phyloP scores from a whole-genome alignment of 1,139 yeast species.

The Pichia sp. region DNA sequence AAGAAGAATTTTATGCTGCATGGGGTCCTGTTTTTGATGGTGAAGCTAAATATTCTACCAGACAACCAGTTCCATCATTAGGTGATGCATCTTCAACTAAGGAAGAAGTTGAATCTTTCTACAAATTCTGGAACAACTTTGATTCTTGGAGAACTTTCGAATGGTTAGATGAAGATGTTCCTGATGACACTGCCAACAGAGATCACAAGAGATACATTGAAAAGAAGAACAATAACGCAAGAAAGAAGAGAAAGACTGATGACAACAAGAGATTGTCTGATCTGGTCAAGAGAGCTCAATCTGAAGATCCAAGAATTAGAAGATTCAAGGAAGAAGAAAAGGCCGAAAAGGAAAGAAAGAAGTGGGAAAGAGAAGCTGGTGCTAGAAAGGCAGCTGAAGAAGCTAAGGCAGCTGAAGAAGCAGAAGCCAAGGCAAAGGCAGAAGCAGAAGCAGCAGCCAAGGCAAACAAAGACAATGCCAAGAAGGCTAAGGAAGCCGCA shows the following conservation, averaged over 20 bases:
- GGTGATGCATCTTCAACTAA: conserved; percentile 65
- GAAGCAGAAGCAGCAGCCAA: conserved; percentile 46
- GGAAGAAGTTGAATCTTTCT: conserved; percentile 83
- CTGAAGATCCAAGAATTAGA: conserved; percentile 93
- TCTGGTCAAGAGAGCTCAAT: conserved; percentile 78
- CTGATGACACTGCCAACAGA: conserved; percentile 98
- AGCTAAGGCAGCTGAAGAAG: conserved; percentile 84
- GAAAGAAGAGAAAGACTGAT: conserved; percentile 96
- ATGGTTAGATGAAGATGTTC: conserved; percentile 97
- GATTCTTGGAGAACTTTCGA: conserved; percentile 99
- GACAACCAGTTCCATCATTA: conserved; percentile 76
- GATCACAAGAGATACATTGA: conserved; percentile 98
- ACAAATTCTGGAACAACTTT: conserved; percentile 87
- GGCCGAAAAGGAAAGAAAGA: conserved; percentile 88
- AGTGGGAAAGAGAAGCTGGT: conserved; percentile 98
- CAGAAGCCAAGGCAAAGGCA: conserved; percentile 68
- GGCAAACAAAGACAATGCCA: conserved; percentile 54
- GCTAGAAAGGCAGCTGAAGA: conserved; percentile 93
- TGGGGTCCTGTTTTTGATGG: conserved; percentile 91
- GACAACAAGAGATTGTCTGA: conserved; percentile 88
- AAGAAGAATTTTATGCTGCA: conserved; percentile 69
- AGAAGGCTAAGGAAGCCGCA: conserved; percentile 96
- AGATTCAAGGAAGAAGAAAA: conserved; percentile 89
- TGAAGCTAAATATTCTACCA: conserved; percentile 88
- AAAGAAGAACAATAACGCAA: conserved; percentile 92